A percentile compares a stretch with the other conserved stretches of the same genome.
Conservation (phyloP, 73 alveolate species). For the Tetrahymena elliotti region DNA sequence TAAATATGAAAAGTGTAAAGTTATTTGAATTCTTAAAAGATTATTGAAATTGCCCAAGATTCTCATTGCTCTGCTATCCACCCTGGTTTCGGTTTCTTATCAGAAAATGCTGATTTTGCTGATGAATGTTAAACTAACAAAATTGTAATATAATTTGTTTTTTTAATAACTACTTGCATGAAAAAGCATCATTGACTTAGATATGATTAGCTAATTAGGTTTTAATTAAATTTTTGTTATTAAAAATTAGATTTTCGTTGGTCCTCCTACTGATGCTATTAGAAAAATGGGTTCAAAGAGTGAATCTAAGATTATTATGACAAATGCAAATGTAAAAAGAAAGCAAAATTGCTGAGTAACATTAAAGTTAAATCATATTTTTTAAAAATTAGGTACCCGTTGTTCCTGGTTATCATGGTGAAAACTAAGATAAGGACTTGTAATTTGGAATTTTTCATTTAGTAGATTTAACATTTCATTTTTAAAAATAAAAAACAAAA, state of each 20-base stretch:
- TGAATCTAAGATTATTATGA: conserved; percentile 72
- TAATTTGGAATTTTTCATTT: too few relatives aligned
- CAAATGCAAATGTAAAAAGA: conserved; percentile 58
- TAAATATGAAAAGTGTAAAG: conserved; percentile 33
- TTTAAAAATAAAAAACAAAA: conserved; percentile 40
- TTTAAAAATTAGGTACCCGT: conserved; percentile 12
- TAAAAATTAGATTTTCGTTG: conserved; percentile 44
- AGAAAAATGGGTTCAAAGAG: conserved; percentile 76
- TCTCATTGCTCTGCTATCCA: conserved; percentile 85
- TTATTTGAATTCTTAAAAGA: conserved; percentile 50
- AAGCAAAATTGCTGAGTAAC: conserved; percentile 50
- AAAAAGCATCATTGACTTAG: too few relatives aligned
- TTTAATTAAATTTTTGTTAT: not conserved
- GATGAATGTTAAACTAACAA: conserved; percentile 60
- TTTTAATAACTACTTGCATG: not conserved
- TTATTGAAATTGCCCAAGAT: conserved; percentile 63
- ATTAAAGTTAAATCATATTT: not conserved
- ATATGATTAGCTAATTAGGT: not conserved
- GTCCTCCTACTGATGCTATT: conserved; percentile 70
- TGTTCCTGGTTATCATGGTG: conserved; percentile 65
- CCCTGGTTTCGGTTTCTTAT: conserved; percentile 94
- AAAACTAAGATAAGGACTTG: conserved; percentile 40
- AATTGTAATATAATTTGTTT: conserved; percentile 2
- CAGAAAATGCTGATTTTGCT: conserved; percentile 88
- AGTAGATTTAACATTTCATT: too few relatives aligned